Percentiles rank a stretch among this genome's conserved stretches.
Conservation (phyloP, 2,329 filamentous ascomycete species). For the Thyridium curvatum region DNA sequence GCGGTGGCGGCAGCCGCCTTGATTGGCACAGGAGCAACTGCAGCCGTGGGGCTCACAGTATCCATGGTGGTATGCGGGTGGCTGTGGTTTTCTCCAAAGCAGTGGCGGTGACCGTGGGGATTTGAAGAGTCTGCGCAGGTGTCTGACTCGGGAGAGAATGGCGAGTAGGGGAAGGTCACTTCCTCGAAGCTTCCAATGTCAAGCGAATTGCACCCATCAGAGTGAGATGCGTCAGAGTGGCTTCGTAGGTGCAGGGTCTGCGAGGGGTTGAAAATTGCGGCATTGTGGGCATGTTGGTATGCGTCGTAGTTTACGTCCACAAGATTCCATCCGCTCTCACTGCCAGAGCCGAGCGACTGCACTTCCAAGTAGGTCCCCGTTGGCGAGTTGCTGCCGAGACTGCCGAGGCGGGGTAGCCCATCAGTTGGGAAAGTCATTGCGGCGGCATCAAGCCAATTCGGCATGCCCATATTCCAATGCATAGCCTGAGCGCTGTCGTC, state of each 20-base stretch:
- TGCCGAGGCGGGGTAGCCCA: slow-evolving; percentile 33
- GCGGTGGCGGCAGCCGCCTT: slow-evolving; percentile 54
- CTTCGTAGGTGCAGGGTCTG: slow-evolving; percentile 86
- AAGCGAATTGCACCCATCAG: slow-evolving; percentile 61
- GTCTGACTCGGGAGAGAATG: slow-evolving; percentile 80
- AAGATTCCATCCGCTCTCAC: slow-evolving; percentile 81
- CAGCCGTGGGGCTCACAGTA: slow-evolving; percentile 60
- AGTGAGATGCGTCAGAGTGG: slow-evolving; percentile 77
- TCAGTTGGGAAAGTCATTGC: slow-evolving; percentile 42
- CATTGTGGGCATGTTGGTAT: slow-evolving; percentile 48
- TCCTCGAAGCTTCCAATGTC: slow-evolving; percentile 79
- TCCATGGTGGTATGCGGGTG: slow-evolving; percentile 35
- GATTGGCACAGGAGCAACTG: slow-evolving; percentile 63
- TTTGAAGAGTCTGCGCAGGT: slow-evolving; percentile 54
- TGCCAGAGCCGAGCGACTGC: slow-evolving; percentile 71
- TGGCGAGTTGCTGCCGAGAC: slow-evolving; percentile 58
- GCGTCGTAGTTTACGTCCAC: slow-evolving; percentile 72
- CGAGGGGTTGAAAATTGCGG: slow-evolving; percentile 83
- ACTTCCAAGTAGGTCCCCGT: slow-evolving; percentile 81
- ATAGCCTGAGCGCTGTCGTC: slow-evolving; percentile 45
- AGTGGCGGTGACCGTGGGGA: slow-evolving; percentile 50
- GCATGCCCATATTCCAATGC: slow-evolving; percentile 59
- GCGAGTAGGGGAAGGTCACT: slow-evolving; percentile 65
- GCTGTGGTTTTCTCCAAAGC: slow-evolving; percentile 49
- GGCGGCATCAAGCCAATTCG: slow-evolving; percentile 72